Evolutionary conservation across 257 asterid genomes (phyloP).

Genomic region (Primulina tabacum): DNA sequence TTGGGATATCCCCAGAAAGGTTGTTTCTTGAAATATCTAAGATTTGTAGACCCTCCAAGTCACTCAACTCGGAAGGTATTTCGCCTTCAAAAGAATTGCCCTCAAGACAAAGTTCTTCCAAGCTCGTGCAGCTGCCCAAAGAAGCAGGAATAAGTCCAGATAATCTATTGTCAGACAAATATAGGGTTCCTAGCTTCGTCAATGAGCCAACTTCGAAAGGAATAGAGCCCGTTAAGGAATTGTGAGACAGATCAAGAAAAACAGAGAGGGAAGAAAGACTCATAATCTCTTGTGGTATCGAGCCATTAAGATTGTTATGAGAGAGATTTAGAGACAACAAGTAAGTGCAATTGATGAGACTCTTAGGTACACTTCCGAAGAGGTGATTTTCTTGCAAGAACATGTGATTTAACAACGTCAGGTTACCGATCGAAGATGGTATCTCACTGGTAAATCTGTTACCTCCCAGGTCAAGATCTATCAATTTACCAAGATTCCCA

Average conservation of each 20-base stretch:
- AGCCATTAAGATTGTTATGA: not conserved
- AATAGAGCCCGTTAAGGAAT: conserved; percentile 19
- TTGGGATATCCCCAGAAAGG: not conserved
- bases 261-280: not conserved
- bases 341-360: conserved; percentile 13
- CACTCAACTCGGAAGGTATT: not conserved
- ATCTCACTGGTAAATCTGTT: conserved; percentile 17
- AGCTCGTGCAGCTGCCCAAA: not conserved
- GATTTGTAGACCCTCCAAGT: not conserved
- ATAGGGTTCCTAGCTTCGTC: not conserved
- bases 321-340: not conserved
- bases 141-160: not conserved
- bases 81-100: not conserved
- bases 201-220: conserved; percentile 26
- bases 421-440: conserved; percentile 32
- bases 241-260: conserved; percentile 5
- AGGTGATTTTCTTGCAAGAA: not conserved
- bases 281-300: not conserved
- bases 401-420: conserved; percentile 8
- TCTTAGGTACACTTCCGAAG: conserved; percentile 23
- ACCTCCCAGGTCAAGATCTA: not conserved
- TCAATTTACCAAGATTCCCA: conserved; percentile 25
- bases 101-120: not conserved
- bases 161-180: conserved; percentile 16
- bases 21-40: not conserved